phyloP scores from a whole-genome alignment of 352 stramenopile genomes.

The Phytophthora melonis region DNA sequence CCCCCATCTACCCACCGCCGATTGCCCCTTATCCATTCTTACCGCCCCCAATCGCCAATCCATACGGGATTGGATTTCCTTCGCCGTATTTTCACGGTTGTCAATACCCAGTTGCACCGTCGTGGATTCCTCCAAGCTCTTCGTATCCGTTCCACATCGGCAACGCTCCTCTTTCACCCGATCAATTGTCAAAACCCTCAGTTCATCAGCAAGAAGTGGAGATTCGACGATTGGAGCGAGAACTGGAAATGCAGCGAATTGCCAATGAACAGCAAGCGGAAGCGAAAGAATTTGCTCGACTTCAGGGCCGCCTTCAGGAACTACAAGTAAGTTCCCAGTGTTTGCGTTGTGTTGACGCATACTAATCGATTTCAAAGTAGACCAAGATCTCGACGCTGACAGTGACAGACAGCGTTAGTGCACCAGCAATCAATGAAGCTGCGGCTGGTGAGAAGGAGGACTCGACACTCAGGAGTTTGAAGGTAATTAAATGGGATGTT shows the following conservation, averaged over 20 bases:
- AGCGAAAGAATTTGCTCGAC: slow-evolving; percentile 34
- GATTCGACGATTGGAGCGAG: slow-evolving; percentile 34
- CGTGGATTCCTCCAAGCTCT: slow-evolving; percentile 18
- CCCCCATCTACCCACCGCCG: slow-evolving; percentile 7
- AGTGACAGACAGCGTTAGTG: slow-evolving; percentile 6
- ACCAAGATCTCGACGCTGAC: slow-evolving; percentile 37
- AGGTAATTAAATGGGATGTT: slow-evolving; percentile 34
- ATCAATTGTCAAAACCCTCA: slow-evolving; percentile 12
- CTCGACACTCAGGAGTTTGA: slow-evolving; percentile 43
- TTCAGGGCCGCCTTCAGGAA: slow-evolving; percentile 33
- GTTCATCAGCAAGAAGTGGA: slow-evolving; percentile 39
- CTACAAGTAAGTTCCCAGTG: slow-evolving; percentile 32
- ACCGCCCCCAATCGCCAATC: slow-evolving; percentile 10
- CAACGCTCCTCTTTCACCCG: neutral
- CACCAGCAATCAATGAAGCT: neutral
- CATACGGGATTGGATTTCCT: slow-evolving; percentile 29
- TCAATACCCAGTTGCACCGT: slow-evolving; percentile 11
- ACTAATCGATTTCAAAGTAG: slow-evolving; percentile 43
- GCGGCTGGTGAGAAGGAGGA: slow-evolving; percentile 33
- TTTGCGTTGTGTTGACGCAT: slow-evolving; percentile 8
- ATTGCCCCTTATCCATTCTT: slow-evolving; percentile 18
- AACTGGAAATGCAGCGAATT: slow-evolving; percentile 33
- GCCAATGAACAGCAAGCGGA: slow-evolving; percentile 28
- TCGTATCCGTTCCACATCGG: slow-evolving; percentile 10
- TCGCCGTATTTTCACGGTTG: slow-evolving; percentile 21